Evolutionary conservation across 139 green algal genomes (phyloP).

Genomic region (Chlamydomonas incerta): DNA sequence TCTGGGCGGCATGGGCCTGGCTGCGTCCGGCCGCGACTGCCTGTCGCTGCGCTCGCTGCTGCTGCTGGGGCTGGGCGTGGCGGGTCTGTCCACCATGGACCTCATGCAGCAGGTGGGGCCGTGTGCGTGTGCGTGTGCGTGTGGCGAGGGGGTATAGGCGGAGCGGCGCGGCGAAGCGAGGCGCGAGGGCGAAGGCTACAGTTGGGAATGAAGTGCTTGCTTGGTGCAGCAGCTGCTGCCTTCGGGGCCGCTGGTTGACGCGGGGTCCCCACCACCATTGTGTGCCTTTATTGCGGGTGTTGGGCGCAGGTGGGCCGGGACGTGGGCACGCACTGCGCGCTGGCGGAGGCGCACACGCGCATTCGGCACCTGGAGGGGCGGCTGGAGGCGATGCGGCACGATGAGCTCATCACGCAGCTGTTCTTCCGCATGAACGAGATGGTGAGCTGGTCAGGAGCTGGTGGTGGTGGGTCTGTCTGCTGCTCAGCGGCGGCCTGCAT

Average conservation of each 20-base stretch:
- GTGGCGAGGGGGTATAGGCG: no score
- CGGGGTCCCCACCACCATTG: no score
- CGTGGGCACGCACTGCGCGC: slow-evolving; percentile 30
- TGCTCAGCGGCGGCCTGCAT: no score
- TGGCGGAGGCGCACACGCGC: slow-evolving; percentile 12
- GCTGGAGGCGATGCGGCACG: neutral
- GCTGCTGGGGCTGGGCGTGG: slow-evolving; percentile 27
- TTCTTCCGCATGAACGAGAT: slow-evolving; percentile 45
- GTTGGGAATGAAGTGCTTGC: no score
- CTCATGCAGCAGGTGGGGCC: slow-evolving; percentile 39
- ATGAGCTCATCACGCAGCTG: slow-evolving; percentile 40
- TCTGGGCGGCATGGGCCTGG: slow-evolving; percentile 7
- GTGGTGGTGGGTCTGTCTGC: neutral
- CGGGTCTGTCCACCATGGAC: slow-evolving; percentile 9
- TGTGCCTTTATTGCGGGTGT: no score
- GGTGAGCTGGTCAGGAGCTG: neutral
- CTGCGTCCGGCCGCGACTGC: neutral
- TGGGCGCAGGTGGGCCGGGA: slow-evolving; percentile 16
- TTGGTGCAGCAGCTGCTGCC: no score
- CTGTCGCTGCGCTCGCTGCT: slow-evolving; percentile 13
- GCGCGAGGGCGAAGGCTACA: no score
- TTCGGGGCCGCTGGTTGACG: no score
- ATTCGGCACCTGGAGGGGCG: slow-evolving; percentile 18
- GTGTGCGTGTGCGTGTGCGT: no score
- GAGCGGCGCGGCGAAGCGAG: no score